Base-by-base conservation (phyloP, 768 basidiomycete genomes). In the Clavaria fumosa region DNA sequence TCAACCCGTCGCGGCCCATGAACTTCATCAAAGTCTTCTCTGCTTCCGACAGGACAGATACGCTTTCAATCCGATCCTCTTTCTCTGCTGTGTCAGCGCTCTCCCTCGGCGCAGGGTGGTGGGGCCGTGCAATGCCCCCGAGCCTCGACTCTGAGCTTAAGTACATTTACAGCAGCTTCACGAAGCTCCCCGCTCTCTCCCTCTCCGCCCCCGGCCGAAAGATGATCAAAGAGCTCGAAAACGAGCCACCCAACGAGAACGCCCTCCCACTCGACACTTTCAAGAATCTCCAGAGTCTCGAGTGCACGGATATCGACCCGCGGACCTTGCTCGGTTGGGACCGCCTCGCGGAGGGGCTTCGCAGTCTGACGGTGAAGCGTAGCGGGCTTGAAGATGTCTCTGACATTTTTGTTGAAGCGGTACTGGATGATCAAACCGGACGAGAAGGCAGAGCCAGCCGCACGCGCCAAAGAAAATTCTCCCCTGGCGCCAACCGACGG, bases 101-200 rank as follows among this genome's bases (percentile, higher is more conserved):
- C 20, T 88, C 85, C 0, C 61, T 91, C 23, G 75, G 80, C 21
- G 62, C 57, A 4, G 64, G 72, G 35, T 85, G 81, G 81, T 89
- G 80, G 81, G 58, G 66, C 31, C 61, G 65, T 42, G 52, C 67
- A 4, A 67, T 74, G 40, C 70, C 69, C 24, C 70, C 68, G 7
- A 67, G 52, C 42, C 57, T 81, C 45, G 79, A 89, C 39, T 52
- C 62, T 2, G 81, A 88, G 49, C 74, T 93, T 54, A 88, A 75
- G 53, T 86, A 77, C 55, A 67, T 91, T 44, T 93, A 76, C 61
- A 86, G 85, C 53, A 72, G 77, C 52, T 86, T 93, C 62, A 95
- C 86, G 31, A 88, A 83, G 57, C 62, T 95, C 0, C 89, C 89
- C 11, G 78, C 86, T 1, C 63, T 93, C 26, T 59, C 64, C 5